These are phyloP conservation scores for Persicaria maculosa DNA, from an alignment of 148 eudicot genomes.

Conservation along the genomic window DNA sequence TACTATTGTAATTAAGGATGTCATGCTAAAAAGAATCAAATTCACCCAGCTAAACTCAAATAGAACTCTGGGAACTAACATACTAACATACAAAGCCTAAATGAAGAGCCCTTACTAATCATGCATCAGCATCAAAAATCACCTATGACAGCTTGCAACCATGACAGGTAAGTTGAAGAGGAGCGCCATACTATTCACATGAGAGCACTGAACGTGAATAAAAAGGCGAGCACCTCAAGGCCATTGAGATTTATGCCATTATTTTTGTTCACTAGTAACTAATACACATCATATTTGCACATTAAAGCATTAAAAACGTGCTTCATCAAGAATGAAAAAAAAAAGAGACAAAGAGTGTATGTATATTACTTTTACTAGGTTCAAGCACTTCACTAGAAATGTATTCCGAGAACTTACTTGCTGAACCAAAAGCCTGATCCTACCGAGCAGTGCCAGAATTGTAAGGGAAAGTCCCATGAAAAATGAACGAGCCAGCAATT, in stretches of 20 bases:
- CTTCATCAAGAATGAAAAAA: too few relatives aligned
- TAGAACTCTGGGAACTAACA: neutral
- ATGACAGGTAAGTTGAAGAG: neutral
- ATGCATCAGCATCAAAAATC: too few relatives aligned
- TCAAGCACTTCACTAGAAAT: neutral
- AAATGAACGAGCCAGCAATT: constrained; percentile 77
- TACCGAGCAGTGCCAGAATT: constrained; percentile 74
- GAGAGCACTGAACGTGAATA: neutral
- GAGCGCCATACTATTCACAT: neutral
- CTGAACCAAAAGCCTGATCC: constrained; percentile 85
- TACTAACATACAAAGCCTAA: neutral
- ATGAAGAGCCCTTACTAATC: neutral
- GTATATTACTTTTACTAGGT: neutral
- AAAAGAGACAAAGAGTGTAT: constrained; percentile 1
- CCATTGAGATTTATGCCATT: neutral
- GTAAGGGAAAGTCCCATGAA: constrained; percentile 77
- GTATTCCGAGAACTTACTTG: constrained; percentile 46
- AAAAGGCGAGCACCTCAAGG: neutral
- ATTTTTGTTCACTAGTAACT: neutral
- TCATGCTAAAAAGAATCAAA: neutral
- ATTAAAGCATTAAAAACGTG: neutral
- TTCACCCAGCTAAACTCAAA: neutral
- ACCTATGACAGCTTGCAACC: too few relatives aligned
- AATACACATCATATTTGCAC: neutral
- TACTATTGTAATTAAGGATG: neutral